phyloP scores from a whole-genome alignment of 78 protist genomes.

The Diacronema lutheri region DNA sequence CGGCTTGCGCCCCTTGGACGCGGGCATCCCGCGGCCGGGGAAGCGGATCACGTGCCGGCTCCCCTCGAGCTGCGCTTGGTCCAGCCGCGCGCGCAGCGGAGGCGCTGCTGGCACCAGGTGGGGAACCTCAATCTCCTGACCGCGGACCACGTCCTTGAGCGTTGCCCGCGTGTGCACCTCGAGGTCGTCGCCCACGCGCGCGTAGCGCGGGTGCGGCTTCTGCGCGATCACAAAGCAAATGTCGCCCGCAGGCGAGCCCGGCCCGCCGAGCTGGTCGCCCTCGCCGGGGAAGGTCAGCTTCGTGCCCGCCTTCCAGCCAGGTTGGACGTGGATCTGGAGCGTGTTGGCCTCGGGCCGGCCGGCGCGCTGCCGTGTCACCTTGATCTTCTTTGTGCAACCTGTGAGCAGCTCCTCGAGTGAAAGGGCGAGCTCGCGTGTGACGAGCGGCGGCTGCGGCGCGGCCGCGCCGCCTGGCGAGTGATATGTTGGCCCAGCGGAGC shows the following conservation, averaged over 20 bases:
- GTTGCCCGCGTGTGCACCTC: neutral
- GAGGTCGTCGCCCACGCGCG: conserved; percentile 62
- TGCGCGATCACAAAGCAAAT: conserved; percentile 60
- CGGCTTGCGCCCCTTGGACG: too few species aligned
- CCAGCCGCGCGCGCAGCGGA: too few species aligned
- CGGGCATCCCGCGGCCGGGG: too few species aligned
- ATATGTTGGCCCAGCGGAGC: too few species aligned
- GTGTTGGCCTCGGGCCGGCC: neutral
- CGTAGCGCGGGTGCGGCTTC: conserved; percentile 58
- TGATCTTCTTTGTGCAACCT: conserved; percentile 49
- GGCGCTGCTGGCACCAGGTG: too few species aligned
- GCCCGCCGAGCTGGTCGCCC: conserved; percentile 71
- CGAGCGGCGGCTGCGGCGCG: neutral
- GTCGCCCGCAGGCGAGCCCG: too few species aligned
- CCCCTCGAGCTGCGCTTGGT: too few species aligned
- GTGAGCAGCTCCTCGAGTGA: conserved; percentile 53
- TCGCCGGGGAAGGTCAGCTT: conserved; percentile 58
- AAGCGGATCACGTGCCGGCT: too few species aligned
- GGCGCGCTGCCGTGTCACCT: conserved; percentile 26
- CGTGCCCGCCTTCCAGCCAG: conserved; percentile 76
- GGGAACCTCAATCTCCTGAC: neutral
- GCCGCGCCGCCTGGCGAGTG: neutral
- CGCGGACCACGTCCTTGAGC: conserved; percentile 48
- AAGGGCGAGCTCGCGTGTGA: neutral
- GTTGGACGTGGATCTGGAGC: conserved; percentile 39